Base-by-base conservation (phyloP, 1,284 basidiomycete species). In the Microbotryomycetes sp. region DNA sequence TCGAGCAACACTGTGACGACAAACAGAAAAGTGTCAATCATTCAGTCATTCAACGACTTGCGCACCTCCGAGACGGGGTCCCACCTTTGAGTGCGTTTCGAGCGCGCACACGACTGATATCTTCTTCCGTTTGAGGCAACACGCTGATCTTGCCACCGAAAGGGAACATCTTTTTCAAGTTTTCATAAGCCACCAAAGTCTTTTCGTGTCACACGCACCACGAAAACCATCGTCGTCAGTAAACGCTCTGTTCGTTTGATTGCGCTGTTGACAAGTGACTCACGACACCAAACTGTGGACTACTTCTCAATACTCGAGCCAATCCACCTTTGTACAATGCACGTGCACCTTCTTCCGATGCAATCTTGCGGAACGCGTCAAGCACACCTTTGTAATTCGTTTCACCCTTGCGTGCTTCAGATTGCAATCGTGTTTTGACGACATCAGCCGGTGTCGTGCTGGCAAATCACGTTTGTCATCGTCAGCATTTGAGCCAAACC, bases 351-450 rank as follows among this genome's bases (percentile, higher is more conserved):
- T 93, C 91, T 76, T 93, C 89, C 19, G 69, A 62, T 63, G 75
- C 65, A 67, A 98, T 97, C 76, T 88, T 96, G 55, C 82, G 79
- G 72, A 96, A 91, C 28, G 91, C 93, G 77, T 99, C 92, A 16
- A 80, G 76, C 52, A 97, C 79, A 53, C 96, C 94, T 76, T 89
- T 91, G 80, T 99, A 99, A 64, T 87, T 81, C 4, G 91, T 89
- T 76, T 98, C 86, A 19, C 94, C 96, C 71, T 89, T 87, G 66
- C 87, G 83, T 36, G 92, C 88, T 77, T 98, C 96, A n/a, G 92
- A 87, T 76, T 98, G 96, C 67, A 98, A 80, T 60, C 94, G 86
- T n/a, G 94, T 98, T 83, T 98, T 98, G 76, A 97, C 90, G 63
- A 98, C 96, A 77, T 98, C 94, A 85, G 76, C 74, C 0, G 75